Conservation (phyloP, 768 basidiomycete species). For the Pulveroboletus sp. region DNA sequence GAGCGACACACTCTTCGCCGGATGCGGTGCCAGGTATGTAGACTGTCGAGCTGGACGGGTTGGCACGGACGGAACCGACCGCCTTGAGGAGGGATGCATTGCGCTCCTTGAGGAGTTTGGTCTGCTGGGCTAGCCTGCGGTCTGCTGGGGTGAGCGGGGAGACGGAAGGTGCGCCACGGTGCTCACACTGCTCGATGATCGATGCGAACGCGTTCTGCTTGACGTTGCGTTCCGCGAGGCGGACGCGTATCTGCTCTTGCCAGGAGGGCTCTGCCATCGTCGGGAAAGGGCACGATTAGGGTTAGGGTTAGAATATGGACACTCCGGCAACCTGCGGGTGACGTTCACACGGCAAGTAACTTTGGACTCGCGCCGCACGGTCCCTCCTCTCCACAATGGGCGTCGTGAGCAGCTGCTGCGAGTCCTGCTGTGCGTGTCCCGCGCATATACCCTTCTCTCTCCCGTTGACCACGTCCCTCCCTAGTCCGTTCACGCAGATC, state of each 20-base stretch:
- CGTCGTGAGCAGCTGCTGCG: slow-evolving; percentile 75
- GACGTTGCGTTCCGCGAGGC: slow-evolving; percentile 80
- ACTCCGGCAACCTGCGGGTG: slow-evolving; percentile 22
- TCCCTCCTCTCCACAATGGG: slow-evolving; percentile 51
- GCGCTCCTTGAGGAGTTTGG: slow-evolving; percentile 86
- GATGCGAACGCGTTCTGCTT: slow-evolving; percentile 76
- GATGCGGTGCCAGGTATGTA: slow-evolving; percentile 48
- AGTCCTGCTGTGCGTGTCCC: slow-evolving; percentile 65
- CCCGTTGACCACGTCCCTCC: slow-evolving; percentile 19
- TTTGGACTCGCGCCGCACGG: slow-evolving; percentile 6
- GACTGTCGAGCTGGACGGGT: slow-evolving; percentile 59
- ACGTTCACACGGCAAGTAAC: slow-evolving; percentile 24
- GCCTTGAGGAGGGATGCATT: slow-evolving; percentile 86
- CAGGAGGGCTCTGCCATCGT: slow-evolving; percentile 79
- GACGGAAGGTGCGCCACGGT: neutral
- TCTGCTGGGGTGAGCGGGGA: slow-evolving; percentile 46
- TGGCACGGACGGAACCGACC: slow-evolving; percentile 65
- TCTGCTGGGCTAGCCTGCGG: slow-evolving; percentile 87
- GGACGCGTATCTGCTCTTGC: slow-evolving; percentile 77
- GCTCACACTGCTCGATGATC: slow-evolving; percentile 90
- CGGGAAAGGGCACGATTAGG: slow-evolving; percentile 8
- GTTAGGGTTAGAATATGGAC: slow-evolving; percentile 23
- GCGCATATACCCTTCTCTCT: slow-evolving; percentile 6
- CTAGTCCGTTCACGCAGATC: slow-evolving; percentile 79
- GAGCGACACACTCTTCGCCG: slow-evolving; percentile 62